A percentile compares a stretch with the other conserved stretches of the same genome.
phyloP scores from a whole-genome alignment of 2,329 filamentous ascomycete species.

The Myriosclerotinia curreyana region DNA sequence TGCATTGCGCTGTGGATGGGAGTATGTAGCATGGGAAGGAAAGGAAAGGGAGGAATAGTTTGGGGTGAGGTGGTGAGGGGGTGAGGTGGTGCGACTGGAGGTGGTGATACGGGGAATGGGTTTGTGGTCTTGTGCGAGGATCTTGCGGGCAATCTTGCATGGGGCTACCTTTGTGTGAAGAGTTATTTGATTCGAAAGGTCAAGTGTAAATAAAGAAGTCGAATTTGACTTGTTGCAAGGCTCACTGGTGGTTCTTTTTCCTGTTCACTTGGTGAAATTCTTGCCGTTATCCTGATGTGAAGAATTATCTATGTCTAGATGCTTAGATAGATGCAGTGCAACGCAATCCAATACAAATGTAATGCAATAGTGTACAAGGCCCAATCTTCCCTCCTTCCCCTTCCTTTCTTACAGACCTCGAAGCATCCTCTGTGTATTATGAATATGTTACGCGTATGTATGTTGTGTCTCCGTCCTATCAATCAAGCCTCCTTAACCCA shows the following conservation, averaged over 20 bases:
- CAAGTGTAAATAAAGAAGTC: neutral
- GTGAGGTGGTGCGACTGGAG: neutral
- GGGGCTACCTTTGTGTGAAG: no score
- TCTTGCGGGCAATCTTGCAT: no score
- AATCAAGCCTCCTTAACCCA: neutral
- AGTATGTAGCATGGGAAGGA: neutral
- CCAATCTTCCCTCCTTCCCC: neutral
- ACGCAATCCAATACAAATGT: conserved; percentile 3
- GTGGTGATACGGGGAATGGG: neutral
- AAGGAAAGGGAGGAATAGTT: neutral
- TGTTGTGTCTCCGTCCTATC: conserved; percentile 10
- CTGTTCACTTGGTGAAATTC: neutral
- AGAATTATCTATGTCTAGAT: conserved; percentile 10
- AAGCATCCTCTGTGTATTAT: conserved; percentile 11
- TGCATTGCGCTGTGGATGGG: neutral
- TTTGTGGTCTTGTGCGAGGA: neutral
- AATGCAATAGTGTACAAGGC: conserved; percentile 18
- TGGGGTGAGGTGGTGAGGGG: neutral
- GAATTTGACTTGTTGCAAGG: no score
- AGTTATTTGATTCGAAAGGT: no score
- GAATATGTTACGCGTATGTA: conserved; percentile 13
- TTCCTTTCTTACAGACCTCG: neutral
- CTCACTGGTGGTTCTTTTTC: neutral
- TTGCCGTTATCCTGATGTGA: neutral
- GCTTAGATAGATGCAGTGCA: conserved; percentile 1